Evolutionary conservation across 495 filamentous ascomycete genomes (phyloP), one percentile per base, ranked within the genome.

Genomic region (Trypethelium eluteriae): DNA sequence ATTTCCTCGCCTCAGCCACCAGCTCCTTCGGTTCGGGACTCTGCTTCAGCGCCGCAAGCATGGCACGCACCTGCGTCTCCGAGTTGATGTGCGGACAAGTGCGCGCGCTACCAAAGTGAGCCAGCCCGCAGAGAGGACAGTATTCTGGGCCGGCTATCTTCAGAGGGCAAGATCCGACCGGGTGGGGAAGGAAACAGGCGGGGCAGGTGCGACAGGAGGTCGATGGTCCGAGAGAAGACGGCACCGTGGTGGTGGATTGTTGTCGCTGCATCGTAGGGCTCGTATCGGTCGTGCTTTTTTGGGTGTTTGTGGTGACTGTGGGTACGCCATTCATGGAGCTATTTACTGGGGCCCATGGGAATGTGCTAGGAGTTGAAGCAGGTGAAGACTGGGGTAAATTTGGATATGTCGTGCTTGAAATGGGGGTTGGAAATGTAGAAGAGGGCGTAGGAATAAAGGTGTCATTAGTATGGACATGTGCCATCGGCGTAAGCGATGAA

Each of bases 41-140:
- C 25, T 77, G 63, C 66, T 81, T 81, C 12, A 92, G 69, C 0
- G 85, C 81, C 18, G 82, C 79, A 7, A 89, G 65, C 86, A 92
- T 88, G 3, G 74, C 71, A 34, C 74, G 70, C 9, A 90, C 77
- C 63, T 89, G 86, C 7, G 75, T 78, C 49, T 83, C 80, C 1
- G 80, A 83, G 32, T 77, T 73, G 25, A 91, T 75, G 68, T 88
- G 83, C 2, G 88, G 83, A 69, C 89, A 92, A 34, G 76, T 77
- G 5, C 85, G 81, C 1, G 70, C 69, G 38, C 72, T 59, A 18
- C 86, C 85, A 66, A 77, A 86, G 68, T 92, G 89, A 3, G 88
- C 86, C 35, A 87, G 75, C 10, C 87, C 86, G 69, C 89, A 92
- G 2, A 90, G 79, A 9, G 80, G 81, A 71, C 89, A 92, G 64